Conservation (phyloP, 176 grass and related monocot species). For the Avena insularis region DNA sequence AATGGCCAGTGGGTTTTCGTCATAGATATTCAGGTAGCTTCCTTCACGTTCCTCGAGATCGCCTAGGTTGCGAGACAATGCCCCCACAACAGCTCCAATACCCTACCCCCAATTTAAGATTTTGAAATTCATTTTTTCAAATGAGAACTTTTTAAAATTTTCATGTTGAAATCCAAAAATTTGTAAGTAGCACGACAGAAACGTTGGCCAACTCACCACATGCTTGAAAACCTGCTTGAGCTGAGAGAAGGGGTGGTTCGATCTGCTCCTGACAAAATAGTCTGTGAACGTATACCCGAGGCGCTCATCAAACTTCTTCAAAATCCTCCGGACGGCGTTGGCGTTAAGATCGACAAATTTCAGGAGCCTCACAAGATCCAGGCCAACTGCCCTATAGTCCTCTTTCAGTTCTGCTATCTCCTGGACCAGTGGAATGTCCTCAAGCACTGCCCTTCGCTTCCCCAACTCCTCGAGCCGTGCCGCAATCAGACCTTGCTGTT, state of each 20-base stretch:
- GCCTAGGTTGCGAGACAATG: constrained; percentile 18
- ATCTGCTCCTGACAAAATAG: constrained; percentile 20
- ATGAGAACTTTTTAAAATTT: background rate
- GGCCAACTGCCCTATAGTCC: constrained; percentile 21
- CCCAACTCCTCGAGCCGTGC: background rate
- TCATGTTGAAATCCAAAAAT: background rate
- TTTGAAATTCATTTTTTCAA: background rate
- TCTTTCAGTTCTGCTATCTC: constrained; percentile 15
- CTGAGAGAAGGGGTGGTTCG: constrained; percentile 17
- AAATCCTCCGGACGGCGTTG: background rate
- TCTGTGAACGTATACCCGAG: background rate
- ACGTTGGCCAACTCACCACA: background rate
- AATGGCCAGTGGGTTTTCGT: constrained; percentile 9
- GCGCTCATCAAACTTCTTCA: constrained; percentile 14
- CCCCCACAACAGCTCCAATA: constrained; percentile 26
- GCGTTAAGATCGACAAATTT: constrained; percentile 11
- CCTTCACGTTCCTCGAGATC: constrained; percentile 17
- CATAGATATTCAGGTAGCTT: constrained; percentile 26
- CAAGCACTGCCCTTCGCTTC: background rate
- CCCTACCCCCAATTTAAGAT: background rate
- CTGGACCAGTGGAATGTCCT: constrained; percentile 12
- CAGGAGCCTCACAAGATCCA: constrained; percentile 24
- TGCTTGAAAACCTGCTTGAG: constrained; percentile 24
- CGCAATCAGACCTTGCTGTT: constrained; percentile 19
- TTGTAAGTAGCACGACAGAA: background rate